Conservation (phyloP, 73 alveolate species). For the Stentor roeselii region DNA sequence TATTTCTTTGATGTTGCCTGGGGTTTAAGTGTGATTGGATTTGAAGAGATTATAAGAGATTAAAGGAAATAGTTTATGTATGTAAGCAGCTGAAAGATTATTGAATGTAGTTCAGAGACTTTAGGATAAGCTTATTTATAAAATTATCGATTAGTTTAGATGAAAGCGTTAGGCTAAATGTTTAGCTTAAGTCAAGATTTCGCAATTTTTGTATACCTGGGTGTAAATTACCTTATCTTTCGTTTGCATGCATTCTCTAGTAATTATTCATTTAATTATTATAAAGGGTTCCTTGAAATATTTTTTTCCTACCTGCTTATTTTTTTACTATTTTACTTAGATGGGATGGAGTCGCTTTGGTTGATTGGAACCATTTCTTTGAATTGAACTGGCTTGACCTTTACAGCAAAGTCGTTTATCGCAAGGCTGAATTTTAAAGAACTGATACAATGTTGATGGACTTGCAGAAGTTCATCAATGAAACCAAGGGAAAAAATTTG, state of each 20-base stretch:
- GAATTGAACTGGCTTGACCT: conserved; percentile 12
- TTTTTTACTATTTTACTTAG: too few species aligned
- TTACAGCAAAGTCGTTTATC: conserved; percentile 30
- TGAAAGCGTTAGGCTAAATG: not conserved
- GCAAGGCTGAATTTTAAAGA: conserved; percentile 32
- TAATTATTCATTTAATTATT: too few species aligned
- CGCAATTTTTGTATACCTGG: too few species aligned
- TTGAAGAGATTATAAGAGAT: not conserved
- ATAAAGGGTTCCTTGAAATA: too few species aligned
- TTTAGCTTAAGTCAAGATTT: too few species aligned
- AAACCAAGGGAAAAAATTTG: conserved; percentile 36
- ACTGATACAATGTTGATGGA: conserved; percentile 16
- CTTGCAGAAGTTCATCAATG: conserved; percentile 31
- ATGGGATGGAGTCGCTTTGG: conserved; percentile 48
- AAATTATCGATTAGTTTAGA: too few species aligned
- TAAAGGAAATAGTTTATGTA: not conserved
- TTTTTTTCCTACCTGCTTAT: too few species aligned
- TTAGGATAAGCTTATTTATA: not conserved
- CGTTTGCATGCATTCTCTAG: too few species aligned
- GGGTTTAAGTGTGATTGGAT: too few species aligned
- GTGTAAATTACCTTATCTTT: too few species aligned
- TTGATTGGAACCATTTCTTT: conserved; percentile 36
- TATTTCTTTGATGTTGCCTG: not conserved
- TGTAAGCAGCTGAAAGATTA: not conserved
- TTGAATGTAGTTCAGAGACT: not conserved